Evolutionary conservation across 371 early-diverging fungal genomes (phyloP), one percentile per base, ranked within the genome.

Genomic region (Circinella umbellata): DNA sequence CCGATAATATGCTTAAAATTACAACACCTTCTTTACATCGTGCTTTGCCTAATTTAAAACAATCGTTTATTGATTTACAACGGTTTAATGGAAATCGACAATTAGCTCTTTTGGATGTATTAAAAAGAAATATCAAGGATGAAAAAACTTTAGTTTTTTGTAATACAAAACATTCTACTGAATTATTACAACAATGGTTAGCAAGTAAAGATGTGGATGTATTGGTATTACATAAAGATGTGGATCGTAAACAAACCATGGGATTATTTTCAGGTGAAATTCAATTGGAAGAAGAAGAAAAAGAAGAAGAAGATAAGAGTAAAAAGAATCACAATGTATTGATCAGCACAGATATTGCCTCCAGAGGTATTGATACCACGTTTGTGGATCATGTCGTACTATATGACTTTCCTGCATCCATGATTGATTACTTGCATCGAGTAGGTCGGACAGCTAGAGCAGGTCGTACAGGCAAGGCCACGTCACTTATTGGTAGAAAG

Each of bases 401-500:
- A 66, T 98, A 93, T 76, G 99, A 99, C 68, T 95, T 98, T 75
- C 99, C 99, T 3, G 90, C 92, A 11, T 94, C 92, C 4, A 91
- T 92, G 1, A 91, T 97, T 20, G 96, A 97, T 77, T 99, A 96
- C 78, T 74, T 98, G 61, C 99, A 99, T 80, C 90, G 99, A n/a
- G 91, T 94, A 0, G 99, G 99, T 0, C 82, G 99, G 39, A 98
- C 99, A 0, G 99, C 96, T 4, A 86, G 98, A 54, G 93, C 92
- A 3, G 97, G 98, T 4, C 84, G 87, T 14, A 79, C 78, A 11
- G 99, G 99, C 13, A 89, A 93, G 61, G 95, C 96, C 5, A 94
- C 96, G 10, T 88, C 90, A 36, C 80, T 97, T 61, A 86, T 97
- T 4, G 89, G 91, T 10, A 88, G 89, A 61, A 90, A 91, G 67